Percentiles rank a stretch among this genome's conserved stretches.
Evolutionary conservation across 2,329 filamentous ascomycete genomes (phyloP).

Genomic region (Colletotrichum zoysiae): DNA sequence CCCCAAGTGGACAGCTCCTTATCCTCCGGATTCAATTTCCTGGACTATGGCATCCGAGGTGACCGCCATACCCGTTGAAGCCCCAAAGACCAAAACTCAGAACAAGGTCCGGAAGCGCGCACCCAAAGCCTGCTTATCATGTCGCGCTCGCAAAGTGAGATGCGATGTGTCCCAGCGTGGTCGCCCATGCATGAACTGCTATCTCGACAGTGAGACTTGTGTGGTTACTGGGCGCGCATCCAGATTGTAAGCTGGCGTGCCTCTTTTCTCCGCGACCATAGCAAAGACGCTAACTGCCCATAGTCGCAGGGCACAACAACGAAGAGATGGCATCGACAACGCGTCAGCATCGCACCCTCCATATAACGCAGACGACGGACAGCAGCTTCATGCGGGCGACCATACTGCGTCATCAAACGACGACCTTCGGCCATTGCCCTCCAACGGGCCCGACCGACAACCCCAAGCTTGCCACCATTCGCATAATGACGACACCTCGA

Average conservation of each 20-base stretch:
- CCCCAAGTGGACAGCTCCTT: not conserved
- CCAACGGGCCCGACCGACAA: not conserved
- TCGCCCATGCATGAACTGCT: slow-evolving; percentile 65
- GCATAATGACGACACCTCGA: not conserved
- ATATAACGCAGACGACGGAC: slow-evolving; percentile 46
- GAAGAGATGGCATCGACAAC: slow-evolving; percentile 47
- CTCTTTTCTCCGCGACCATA: not conserved
- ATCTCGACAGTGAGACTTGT: slow-evolving; percentile 61
- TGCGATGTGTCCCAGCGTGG: slow-evolving; percentile 64
- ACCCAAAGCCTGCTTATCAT: slow-evolving; percentile 64
- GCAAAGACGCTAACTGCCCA: slow-evolving; percentile 1
- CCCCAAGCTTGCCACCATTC: slow-evolving; percentile 8
- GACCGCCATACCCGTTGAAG: slow-evolving; percentile 44
- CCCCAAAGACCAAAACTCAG: slow-evolving; percentile 48
- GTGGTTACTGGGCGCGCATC: slow-evolving; percentile 56
- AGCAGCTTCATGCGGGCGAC: slow-evolving; percentile 47
- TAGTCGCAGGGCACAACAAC: slow-evolving; percentile 48
- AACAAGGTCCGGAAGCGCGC: slow-evolving; percentile 59
- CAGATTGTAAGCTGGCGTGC: slow-evolving; percentile 51
- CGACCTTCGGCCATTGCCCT: slow-evolving; percentile 44
- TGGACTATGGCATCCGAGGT: slow-evolving; percentile 40
- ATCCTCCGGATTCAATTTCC: not conserved
- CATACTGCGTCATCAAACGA: slow-evolving; percentile 48
- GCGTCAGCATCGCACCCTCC: slow-evolving; percentile 48
- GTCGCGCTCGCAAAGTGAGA: slow-evolving; percentile 63